Evolutionary conservation across 176 grass and related monocot species (phyloP), one percentile per base, ranked within the genome.

Genomic region (Chrysopogon serrulatus): DNA sequence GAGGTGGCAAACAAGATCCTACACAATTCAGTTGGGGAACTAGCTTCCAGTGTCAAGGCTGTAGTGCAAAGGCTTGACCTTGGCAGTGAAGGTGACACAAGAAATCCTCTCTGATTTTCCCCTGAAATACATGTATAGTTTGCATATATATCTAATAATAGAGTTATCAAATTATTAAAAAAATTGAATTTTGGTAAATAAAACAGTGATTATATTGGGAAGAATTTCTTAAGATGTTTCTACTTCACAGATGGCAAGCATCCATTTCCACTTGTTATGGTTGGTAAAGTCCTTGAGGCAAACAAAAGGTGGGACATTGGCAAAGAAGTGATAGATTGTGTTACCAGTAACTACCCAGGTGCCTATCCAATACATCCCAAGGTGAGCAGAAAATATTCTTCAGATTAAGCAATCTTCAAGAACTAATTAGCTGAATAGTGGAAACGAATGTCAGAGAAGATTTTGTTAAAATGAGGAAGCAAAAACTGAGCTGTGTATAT

Each of bases 231-330:
- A 78, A 73, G 15, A 77, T 88, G 31, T 71, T 83, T 79, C 60
- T 85, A 9, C 17, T 26, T 74, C 77, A n/a, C 82, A 92, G 93
- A 95, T 86, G 90, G 85, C 69, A 81, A 83, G 27, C 74, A 88
- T 43, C 54, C 49, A 57, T 95, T 95, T 74, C 93, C 90, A 1
- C 93, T 95, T 67, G 93, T 95, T 26, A 92, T 95, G 90, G 93
- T 95, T 65, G 90, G 90, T 41, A 89, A 87, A 74, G 93, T 95
- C 61, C 90, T 95, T n/a, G 90, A 90, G 80, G 90, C 87, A 83
- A 95, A 95, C 65, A 40, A 92, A 60, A 86, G 28, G 71, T 95
- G 93, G 93, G 90, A 95, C 86, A 95, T 95, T 47, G 93, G 93
- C 1, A 92, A 92, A 61, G 90, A 95, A 84, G 93, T 95, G 34